Conservation (phyloP, 2,329 filamentous ascomycete genomes). For the Ophiostoma sp. region DNA sequence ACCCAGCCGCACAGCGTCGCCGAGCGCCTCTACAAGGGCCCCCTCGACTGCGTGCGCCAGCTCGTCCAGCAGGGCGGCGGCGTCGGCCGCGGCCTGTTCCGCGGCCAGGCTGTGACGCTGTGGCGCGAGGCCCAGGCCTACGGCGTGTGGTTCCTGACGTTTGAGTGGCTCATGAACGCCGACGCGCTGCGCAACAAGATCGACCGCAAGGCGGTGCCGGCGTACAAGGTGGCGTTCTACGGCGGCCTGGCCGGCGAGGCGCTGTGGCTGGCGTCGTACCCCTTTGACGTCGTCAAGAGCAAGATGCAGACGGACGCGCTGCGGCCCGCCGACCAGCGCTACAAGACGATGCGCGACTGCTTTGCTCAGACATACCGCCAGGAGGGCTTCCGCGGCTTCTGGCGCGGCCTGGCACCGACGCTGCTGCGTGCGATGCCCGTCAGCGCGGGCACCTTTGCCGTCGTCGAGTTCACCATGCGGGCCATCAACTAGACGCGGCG, state of each 20-base stretch:
- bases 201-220: constrained; percentile 70
- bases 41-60: constrained; percentile 85
- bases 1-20: constrained; percentile 85
- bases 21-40: constrained; percentile 68
- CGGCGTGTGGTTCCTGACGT: constrained; percentile 89
- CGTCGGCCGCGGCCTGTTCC: constrained; percentile 70
- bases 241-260: constrained; percentile 90
- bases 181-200: constrained; percentile 75
- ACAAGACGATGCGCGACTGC: constrained; percentile 79
- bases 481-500: constrained; percentile 43
- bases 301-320: constrained; percentile 99
- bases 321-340: constrained; percentile 59
- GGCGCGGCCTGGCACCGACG: constrained; percentile 89
- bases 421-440: constrained; percentile 94
- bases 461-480: constrained; percentile 63
- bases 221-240: constrained; percentile 83
- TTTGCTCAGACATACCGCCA: constrained; percentile 73
- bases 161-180: constrained; percentile 92
- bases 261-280: constrained; percentile 89
- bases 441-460: constrained; percentile 93
- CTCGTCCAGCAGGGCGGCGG: constrained; percentile 62
- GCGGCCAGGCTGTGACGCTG: constrained; percentile 79
- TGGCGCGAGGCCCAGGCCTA: constrained; percentile 90
- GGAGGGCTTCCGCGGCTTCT: constrained; percentile 81
- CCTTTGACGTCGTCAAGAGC: constrained; percentile 96